A percentile compares a stretch with the other conserved stretches of the same genome.
phyloP scores from a whole-genome alignment of 2,329 filamentous ascomycete genomes.

The Rhytidhysteron rufulum region DNA sequence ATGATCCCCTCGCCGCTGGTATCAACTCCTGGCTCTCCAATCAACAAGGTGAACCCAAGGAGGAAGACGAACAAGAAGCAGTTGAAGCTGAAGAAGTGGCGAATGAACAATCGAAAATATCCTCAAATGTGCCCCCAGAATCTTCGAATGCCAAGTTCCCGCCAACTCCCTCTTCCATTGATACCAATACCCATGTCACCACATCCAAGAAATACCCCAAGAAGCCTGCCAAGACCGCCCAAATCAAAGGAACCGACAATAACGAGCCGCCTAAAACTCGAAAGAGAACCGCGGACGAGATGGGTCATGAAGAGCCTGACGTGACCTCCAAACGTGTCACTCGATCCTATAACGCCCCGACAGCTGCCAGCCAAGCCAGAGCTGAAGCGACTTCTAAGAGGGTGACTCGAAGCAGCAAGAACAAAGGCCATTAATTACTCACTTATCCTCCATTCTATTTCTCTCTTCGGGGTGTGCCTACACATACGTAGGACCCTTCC shows the following conservation, averaged over 20 bases:
- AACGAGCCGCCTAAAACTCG: constrained; percentile 1
- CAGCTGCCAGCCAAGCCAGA: constrained; percentile 14
- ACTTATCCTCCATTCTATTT: no score
- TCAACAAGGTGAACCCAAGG: constrained; percentile 3
- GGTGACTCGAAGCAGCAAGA: neutral
- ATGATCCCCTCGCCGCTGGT: constrained; percentile 19
- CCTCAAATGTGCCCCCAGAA: neutral
- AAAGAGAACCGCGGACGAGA: constrained; percentile 16
- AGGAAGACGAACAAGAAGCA: neutral
- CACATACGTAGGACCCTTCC: no score
- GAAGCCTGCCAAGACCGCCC: neutral
- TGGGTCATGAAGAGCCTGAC: constrained; percentile 6
- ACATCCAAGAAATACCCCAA: neutral
- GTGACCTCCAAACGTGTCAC: constrained; percentile 8
- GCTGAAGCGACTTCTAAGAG: neutral
- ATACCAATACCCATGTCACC: neutral
- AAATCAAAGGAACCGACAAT: neutral
- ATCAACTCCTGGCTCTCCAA: constrained; percentile 27
- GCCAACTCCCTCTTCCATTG: constrained; percentile 3
- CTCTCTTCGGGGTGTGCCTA: no score
- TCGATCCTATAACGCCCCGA: constrained; percentile 17
- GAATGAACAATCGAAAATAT: neutral
- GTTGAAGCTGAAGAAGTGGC: neutral
- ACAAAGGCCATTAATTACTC: no score
- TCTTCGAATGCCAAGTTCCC: neutral